phyloP scores from a whole-genome alignment of 75 land plant species.

The Ceratopteris richardii region DNA sequence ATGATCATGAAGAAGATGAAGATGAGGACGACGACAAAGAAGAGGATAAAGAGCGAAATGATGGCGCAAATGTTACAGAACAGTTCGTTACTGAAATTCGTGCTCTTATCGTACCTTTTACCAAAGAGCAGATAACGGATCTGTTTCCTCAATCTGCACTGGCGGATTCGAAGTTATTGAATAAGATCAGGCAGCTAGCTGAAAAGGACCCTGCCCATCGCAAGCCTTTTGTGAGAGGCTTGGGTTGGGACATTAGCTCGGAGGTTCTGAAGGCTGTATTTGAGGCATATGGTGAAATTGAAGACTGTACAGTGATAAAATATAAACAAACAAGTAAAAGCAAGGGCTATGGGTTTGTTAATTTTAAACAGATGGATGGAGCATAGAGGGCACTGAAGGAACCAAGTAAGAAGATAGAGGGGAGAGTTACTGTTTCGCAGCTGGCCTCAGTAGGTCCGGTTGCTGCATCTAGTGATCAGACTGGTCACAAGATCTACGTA shows the following conservation, averaged over 20 bases:
- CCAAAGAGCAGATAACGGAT: slow-evolving; percentile 36
- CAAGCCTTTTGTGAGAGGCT: no score
- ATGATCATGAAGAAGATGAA: slow-evolving; percentile 15
- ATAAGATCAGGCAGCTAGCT: slow-evolving; percentile 17
- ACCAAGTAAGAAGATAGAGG: slow-evolving; percentile 55
- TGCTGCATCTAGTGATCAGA: no score
- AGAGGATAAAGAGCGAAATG: slow-evolving; percentile 5
- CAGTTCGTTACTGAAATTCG: slow-evolving; percentile 11
- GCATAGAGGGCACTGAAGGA: slow-evolving; percentile 41
- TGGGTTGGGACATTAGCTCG: slow-evolving; percentile 46
- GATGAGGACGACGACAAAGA: slow-evolving; percentile 5
- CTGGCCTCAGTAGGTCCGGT: no score
- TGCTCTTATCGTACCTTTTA: slow-evolving; percentile 38
- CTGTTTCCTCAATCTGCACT: slow-evolving; percentile 25
- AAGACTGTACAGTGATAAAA: no score
- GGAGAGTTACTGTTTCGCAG: slow-evolving; percentile 37
- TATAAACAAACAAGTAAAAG: no score
- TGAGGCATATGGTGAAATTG: no score
- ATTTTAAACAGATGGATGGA: slow-evolving; percentile 32
- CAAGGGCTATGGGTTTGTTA: no score
- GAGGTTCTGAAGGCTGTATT: slow-evolving; percentile 49
- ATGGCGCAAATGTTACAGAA: slow-evolving; percentile 1
- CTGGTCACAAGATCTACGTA: no score
- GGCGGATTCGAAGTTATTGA: slow-evolving; percentile 16
- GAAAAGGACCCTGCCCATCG: slow-evolving; percentile 44